Conservation (phyloP, 805 yeast species). For the Candida fluviatilis region DNA sequence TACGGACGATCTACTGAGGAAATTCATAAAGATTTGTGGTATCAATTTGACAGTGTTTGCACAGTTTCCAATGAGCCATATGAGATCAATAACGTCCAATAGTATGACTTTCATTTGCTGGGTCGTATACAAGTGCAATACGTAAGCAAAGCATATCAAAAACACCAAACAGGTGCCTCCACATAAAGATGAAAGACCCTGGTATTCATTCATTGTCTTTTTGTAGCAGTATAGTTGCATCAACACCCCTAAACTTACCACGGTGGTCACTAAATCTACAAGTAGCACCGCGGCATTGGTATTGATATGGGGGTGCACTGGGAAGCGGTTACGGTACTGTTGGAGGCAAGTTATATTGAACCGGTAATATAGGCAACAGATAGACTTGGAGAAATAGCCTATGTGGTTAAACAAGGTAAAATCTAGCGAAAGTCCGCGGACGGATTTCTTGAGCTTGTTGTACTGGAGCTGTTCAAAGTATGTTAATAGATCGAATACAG, state of each 20-base stretch:
- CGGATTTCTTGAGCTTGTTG: slow-evolving; percentile 14
- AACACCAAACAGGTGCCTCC: slow-evolving; percentile 5
- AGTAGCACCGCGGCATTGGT: slow-evolving; percentile 16
- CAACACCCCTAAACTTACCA: slow-evolving; percentile 13
- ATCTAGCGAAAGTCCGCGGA: slow-evolving; percentile 18
- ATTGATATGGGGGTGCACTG: slow-evolving; percentile 22
- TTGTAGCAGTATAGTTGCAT: slow-evolving; percentile 18
- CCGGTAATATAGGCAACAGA: slow-evolving; percentile 9
- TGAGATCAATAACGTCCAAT: slow-evolving; percentile 38
- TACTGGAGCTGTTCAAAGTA: slow-evolving; percentile 9
- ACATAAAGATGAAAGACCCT: slow-evolving; percentile 25
- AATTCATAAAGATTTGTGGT: slow-evolving; percentile 42
- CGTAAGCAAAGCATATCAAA: slow-evolving; percentile 4
- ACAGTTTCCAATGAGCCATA: slow-evolving; percentile 33
- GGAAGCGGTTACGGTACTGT: slow-evolving; percentile 23
- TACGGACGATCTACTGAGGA: slow-evolving; percentile 27
- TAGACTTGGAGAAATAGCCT: slow-evolving; percentile 5
- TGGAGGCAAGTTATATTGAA: slow-evolving; percentile 5
- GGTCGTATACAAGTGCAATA: slow-evolving; percentile 1
- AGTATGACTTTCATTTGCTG: slow-evolving; percentile 15
- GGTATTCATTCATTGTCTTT: slow-evolving; percentile 31
- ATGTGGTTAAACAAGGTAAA: slow-evolving; percentile 8
- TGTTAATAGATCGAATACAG: slow-evolving; percentile 5
- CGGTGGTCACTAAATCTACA: slow-evolving; percentile 10
- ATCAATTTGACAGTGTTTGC: slow-evolving; percentile 20